A percentile compares a stretch with the other conserved stretches of the same genome.
phyloP scores from a whole-genome alignment of 345 rosid species.

The sweet orange (Citrus sinensis) region DNA sequence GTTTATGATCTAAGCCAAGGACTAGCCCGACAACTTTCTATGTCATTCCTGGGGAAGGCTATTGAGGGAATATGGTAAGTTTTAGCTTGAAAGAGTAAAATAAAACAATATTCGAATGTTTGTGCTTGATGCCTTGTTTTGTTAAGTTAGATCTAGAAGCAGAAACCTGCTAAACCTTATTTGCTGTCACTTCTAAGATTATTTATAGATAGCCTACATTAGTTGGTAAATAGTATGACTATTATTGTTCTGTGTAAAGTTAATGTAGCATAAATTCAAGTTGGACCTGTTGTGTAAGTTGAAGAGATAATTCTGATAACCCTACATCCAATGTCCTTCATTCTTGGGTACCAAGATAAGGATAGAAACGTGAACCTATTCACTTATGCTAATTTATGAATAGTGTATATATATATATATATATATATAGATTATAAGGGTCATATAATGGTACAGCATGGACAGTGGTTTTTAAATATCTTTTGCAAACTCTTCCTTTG shows the following conservation, averaged over 20 bases:
- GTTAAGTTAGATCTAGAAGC: not conserved
- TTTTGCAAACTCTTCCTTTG: not conserved
- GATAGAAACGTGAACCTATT: not conserved
- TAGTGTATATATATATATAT: not conserved
- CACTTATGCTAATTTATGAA: not conserved
- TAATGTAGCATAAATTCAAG: not conserved
- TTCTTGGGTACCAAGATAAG: not conserved
- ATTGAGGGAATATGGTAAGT: conserved; percentile 93
- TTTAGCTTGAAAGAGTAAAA: not conserved
- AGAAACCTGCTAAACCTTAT: not conserved
- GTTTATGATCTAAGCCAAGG: conserved; percentile 95
- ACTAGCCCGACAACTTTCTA: conserved; percentile 85
- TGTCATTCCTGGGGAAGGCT: conserved; percentile 68
- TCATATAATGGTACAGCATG: not conserved
- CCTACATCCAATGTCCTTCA: not conserved
- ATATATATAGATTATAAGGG: too few species aligned
- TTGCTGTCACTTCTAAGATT: not conserved
- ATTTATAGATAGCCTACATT: not conserved
- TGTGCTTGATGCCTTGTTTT: not conserved
- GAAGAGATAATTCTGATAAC: not conserved
- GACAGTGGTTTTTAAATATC: not conserved
- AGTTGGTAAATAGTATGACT: not conserved
- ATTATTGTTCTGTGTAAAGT: not conserved
- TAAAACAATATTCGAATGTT: not conserved
- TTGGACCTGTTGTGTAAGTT: not conserved